Evolutionary conservation across 192 early-diverging fungal species (phyloP).

Genomic region (Thoreauomyces humboldtii): DNA sequence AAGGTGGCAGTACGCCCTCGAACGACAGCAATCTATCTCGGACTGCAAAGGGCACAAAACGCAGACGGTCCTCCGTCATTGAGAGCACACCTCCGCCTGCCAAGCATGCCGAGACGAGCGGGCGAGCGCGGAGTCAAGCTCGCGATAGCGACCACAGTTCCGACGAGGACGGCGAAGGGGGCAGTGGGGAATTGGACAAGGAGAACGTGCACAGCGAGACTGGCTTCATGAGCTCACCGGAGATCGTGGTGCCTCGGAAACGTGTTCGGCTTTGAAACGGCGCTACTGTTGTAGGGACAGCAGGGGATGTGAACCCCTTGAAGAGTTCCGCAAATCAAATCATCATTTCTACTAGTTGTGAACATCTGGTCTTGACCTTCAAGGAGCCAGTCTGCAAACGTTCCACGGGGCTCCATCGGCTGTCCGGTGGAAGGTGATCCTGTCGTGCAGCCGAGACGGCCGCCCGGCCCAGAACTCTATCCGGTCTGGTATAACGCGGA

Average conservation of each 20-base stretch:
- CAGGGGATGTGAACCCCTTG: too few relatives aligned
- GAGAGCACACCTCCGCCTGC: too few relatives aligned
- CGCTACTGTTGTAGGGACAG: too few relatives aligned
- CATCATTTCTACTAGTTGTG: not conserved
- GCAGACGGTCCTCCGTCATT: too few relatives aligned
- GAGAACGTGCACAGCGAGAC: not conserved
- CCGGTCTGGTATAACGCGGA: slow-evolving; percentile 37
- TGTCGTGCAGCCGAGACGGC: slow-evolving; percentile 42
- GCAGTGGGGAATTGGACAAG: slow-evolving; percentile 3
- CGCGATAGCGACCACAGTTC: too few relatives aligned
- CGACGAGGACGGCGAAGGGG: too few relatives aligned
- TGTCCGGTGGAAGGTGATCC: slow-evolving; percentile 22
- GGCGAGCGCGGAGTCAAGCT: too few relatives aligned
- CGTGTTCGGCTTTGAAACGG: slow-evolving; percentile 15
- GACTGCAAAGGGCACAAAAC: too few relatives aligned
- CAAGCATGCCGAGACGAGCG: too few relatives aligned
- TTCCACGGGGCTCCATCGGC: slow-evolving; percentile 10
- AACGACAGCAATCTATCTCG: too few relatives aligned
- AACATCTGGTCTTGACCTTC: not conserved
- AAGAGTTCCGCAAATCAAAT: not conserved
- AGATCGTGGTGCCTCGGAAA: slow-evolving; percentile 10
- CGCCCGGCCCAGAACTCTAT: slow-evolving; percentile 61
- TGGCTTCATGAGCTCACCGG: slow-evolving; percentile 27
- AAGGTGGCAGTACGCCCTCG: too few relatives aligned
- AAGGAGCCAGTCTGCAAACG: slow-evolving; percentile 25